Evolutionary conservation across 305 asterid genomes (phyloP), one percentile per base, ranked within the genome.

Genomic region (Fraxinus floribunda): DNA sequence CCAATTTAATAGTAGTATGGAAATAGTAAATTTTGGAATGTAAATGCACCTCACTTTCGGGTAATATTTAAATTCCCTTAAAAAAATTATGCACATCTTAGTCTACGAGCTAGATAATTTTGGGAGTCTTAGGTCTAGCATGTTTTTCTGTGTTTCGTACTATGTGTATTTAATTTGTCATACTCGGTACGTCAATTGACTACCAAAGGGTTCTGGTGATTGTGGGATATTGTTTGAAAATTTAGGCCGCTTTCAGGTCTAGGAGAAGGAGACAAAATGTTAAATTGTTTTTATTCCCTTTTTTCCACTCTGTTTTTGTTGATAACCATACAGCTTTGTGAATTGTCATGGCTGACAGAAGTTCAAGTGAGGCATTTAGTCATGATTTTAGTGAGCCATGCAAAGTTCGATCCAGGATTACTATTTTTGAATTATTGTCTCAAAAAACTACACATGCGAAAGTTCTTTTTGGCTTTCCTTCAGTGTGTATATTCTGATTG

Each of bases 401-500:
- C 76, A 80, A 70, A 70, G 79, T 80, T 77, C 79, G 75, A 84
- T 70, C 60, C 66, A 55, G 76, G 46, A 11, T 77, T 35, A 62
- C 16, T 18, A 79, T 82, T 71, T 80, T 79, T 70, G 77, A 66
- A 64, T 38, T 70, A 70, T 85, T 75, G 55, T 86, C 76, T 85
- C 29, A 32, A 72, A 62, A 39, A 72, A 66, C 52, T 4, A 75
- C 70, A 60, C 70, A 7, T 2, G 70, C 34, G 36, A 81, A 57
- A 60, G 70, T 60, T 60, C 70, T 60, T 20, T 60, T 75, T 72
- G 32, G 24, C 71, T 76, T 76, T 44, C 83, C 80, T 82, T 81
- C 75, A 26, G 74, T 35, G 24, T 79, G 22, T 86, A 18, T 85
- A 29, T 85, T 76, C 68, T 88, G 86, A 83, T 79, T 62, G 10